These are phyloP conservation scores for Macrolepiota albuminosa DNA, from an alignment of 768 basidiomycete species.

Conservation along the genomic window DNA sequence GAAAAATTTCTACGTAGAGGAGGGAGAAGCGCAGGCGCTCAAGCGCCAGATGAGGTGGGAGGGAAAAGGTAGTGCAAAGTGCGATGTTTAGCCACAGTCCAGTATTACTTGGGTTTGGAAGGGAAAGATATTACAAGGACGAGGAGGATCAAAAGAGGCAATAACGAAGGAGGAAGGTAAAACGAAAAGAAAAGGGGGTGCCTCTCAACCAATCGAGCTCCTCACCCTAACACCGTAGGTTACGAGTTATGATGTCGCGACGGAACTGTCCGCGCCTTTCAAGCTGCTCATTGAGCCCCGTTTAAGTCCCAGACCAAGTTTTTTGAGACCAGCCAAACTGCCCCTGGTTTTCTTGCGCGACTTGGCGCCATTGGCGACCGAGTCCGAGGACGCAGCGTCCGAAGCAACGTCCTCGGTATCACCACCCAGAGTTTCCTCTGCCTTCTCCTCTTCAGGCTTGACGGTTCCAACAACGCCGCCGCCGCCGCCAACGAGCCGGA, in stretches of 20 bases:
- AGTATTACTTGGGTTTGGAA: neutral
- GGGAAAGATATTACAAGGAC: neutral
- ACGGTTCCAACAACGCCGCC: slow-evolving; percentile 40
- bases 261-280: slow-evolving; percentile 22
- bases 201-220: neutral
- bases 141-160: neutral
- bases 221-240: neutral
- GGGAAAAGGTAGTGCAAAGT: neutral
- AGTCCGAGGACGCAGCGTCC: slow-evolving; percentile 27
- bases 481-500: slow-evolving; percentile 57
- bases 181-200: neutral
- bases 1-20: neutral
- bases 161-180: neutral
- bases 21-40: neutral
- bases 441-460: slow-evolving; percentile 23
- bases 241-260: slow-evolving; percentile 5
- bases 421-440: slow-evolving; percentile 20
- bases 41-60: neutral
- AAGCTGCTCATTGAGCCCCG: slow-evolving; percentile 36
- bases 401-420: slow-evolving; percentile 21
- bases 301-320: slow-evolving; percentile 47
- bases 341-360: slow-evolving; percentile 56
- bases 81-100: slow-evolving; percentile 1
- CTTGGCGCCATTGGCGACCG: slow-evolving; percentile 23
- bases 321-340: slow-evolving; percentile 52